These are phyloP conservation scores for Taiozyma onychis DNA, from an alignment of 1,139 yeast species.

Conservation along the genomic window DNA sequence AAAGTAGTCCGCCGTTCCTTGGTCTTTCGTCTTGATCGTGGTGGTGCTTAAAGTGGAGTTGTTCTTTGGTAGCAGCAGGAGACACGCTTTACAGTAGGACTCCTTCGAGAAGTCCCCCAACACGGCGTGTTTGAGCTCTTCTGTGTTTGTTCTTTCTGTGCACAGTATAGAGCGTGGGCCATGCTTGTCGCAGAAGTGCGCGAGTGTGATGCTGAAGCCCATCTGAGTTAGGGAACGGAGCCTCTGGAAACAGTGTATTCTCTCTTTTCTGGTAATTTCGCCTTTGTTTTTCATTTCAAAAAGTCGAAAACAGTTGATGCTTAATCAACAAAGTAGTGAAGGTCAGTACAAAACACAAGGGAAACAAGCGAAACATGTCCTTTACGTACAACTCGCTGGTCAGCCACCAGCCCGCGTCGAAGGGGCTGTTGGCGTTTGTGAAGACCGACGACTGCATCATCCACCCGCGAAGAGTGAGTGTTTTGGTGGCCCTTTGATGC, in stretches of 20 bases:
- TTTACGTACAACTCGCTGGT: conserved; percentile 5
- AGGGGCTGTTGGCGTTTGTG: conserved; percentile 2
- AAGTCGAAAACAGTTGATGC: not conserved
- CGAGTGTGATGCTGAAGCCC: conserved; percentile 46
- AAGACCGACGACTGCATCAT: conserved; percentile 8
- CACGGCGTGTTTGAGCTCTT: conserved; percentile 23
- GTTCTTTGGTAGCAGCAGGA: conserved; percentile 39
- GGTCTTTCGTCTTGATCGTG: conserved; percentile 12
- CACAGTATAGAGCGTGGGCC: conserved; percentile 78
- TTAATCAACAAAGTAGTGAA: conserved; percentile 17
- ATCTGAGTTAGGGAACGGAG: not conserved
- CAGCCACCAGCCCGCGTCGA: not conserved
- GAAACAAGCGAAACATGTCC: not conserved
- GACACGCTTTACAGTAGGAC: conserved; percentile 57
- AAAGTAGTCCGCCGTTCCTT: conserved; percentile 19
- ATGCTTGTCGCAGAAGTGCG: conserved; percentile 83
- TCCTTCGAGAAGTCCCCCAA: conserved; percentile 30
- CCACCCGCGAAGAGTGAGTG: conserved; percentile 14
- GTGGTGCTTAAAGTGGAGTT: conserved; percentile 5
- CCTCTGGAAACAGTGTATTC: too few relatives aligned
- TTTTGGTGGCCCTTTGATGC: too few relatives aligned
- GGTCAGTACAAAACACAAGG: not conserved
- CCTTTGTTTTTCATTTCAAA: not conserved
- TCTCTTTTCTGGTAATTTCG: not conserved
- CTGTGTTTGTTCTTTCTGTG: conserved; percentile 44